These are phyloP conservation scores for Aureobasidium vineae DNA, from an alignment of 2,329 filamentous ascomycete species.

Conservation along the genomic window DNA sequence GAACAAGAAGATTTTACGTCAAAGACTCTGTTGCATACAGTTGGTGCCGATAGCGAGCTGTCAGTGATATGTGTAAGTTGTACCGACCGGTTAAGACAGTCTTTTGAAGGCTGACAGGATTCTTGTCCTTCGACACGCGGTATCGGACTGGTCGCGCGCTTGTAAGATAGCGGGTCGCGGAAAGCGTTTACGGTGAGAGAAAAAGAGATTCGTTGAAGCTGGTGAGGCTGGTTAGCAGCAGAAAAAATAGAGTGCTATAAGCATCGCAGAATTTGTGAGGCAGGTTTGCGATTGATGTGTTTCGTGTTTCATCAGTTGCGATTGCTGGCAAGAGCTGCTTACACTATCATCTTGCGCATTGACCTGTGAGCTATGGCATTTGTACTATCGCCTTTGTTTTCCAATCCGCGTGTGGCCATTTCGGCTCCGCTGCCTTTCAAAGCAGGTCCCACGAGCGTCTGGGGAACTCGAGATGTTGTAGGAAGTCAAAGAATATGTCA, in stretches of 20 bases:
- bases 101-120: neutral
- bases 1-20: slow-evolving; percentile 10
- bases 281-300: slow-evolving; percentile 14
- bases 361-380: neutral
- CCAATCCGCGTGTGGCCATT: neutral
- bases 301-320: slow-evolving; percentile 14
- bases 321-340: neutral
- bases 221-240: neutral
- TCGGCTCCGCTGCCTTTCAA: slow-evolving; percentile 7
- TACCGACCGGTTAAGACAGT: slow-evolving; percentile 4
- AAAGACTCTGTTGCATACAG: neutral
- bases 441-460: neutral
- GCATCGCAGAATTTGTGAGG: neutral
- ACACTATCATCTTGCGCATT: slow-evolving; percentile 13
- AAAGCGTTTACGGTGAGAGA: slow-evolving; percentile 6
- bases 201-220: neutral
- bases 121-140: neutral
- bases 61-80: slow-evolving; percentile 11
- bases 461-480: neutral
- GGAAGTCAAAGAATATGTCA: slow-evolving; percentile 2
- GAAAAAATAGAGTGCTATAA: neutral
- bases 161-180: slow-evolving; percentile 2
- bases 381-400: neutral
- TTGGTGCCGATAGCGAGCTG: slow-evolving; percentile 4
- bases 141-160: slow-evolving; percentile 1